Evolutionary conservation across 768 basidiomycete genomes (phyloP).

Genomic region (Pisolithus orientalis): DNA sequence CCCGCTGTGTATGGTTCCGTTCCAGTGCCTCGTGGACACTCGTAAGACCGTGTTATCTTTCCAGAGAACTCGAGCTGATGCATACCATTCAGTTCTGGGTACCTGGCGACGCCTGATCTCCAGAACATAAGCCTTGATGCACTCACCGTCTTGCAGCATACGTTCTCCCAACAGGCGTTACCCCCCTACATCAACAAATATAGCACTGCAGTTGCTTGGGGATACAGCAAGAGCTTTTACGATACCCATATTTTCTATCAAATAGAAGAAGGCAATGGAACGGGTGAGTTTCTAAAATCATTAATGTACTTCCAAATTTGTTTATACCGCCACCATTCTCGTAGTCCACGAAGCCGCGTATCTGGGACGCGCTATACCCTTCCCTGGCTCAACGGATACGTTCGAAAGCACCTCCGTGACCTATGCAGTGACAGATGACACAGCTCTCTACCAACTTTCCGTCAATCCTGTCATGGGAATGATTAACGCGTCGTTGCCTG

Average conservation of each 20-base stretch:
- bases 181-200: conserved; percentile 5
- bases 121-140: conserved; percentile 3
- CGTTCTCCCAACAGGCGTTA: conserved; percentile 6
- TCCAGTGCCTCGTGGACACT: conserved; percentile 8
- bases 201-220: conserved; percentile 5
- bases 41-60: conserved; percentile 1
- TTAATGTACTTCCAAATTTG: too few relatives aligned
- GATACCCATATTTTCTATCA: conserved; percentile 11
- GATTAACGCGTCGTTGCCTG: conserved; percentile 4
- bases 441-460: not conserved
- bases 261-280: conserved; percentile 6
- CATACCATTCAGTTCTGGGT: not conserved
- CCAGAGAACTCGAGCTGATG: not conserved
- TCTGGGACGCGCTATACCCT: conserved; percentile 9
- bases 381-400: not conserved
- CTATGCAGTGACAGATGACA: conserved; percentile 10
- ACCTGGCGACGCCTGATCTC: not conserved
- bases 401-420: conserved; percentile 8
- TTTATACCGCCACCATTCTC: not conserved
- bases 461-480: not conserved
- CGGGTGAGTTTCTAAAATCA: conserved; percentile 3
- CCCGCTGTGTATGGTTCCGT: conserved; percentile 9
- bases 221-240: conserved; percentile 7
- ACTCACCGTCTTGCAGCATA: conserved; percentile 7
- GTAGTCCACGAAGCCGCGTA: conserved; percentile 11